These are phyloP conservation scores for Penstemon davidsonii DNA, from an alignment of 257 asterid species.

Conservation along the genomic window DNA sequence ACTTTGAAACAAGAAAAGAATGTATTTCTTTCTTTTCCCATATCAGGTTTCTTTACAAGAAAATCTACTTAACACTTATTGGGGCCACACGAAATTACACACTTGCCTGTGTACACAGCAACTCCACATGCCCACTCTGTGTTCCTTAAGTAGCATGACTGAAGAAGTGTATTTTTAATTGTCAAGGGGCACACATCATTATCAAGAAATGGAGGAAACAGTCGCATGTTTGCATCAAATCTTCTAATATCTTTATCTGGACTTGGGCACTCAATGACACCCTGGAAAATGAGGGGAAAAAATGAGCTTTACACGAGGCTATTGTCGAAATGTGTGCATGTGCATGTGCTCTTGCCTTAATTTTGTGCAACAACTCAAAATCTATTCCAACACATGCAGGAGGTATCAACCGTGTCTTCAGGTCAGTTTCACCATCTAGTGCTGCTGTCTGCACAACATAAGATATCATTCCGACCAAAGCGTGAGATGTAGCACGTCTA, in stretches of 20 bases:
- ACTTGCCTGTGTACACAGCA: conserved; percentile 94
- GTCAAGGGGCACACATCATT: conserved; percentile 94
- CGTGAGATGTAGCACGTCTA: conserved; percentile 14
- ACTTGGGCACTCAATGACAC: conserved; percentile 91
- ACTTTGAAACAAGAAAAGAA: conserved; percentile 10
- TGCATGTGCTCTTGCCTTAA: conserved; percentile 60
- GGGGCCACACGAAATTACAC: conserved; percentile 17
- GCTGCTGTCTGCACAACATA: conserved; percentile 76
- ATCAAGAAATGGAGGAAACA: conserved; percentile 97
- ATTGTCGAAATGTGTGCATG: conserved; percentile 9
- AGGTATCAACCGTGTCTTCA: conserved; percentile 88
- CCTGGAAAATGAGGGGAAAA: conserved; percentile 51
- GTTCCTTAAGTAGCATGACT: conserved; percentile 95
- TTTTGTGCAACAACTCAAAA: conserved; percentile 80
- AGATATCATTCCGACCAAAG: conserved; percentile 20
- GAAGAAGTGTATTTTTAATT: conserved; percentile 83
- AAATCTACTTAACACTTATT: not conserved
- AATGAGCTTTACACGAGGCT: conserved; percentile 13
- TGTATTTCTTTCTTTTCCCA: not conserved
- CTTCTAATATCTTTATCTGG: conserved; percentile 96
- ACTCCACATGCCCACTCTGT: conserved; percentile 99
- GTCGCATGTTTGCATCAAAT: conserved; percentile 91
- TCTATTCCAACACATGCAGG: conserved; percentile 97
- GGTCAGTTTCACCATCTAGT: conserved; percentile 97
- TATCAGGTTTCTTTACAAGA: conserved; percentile 3